Conservation (phyloP, 306 rosid species). For the Cicer arietinum region DNA sequence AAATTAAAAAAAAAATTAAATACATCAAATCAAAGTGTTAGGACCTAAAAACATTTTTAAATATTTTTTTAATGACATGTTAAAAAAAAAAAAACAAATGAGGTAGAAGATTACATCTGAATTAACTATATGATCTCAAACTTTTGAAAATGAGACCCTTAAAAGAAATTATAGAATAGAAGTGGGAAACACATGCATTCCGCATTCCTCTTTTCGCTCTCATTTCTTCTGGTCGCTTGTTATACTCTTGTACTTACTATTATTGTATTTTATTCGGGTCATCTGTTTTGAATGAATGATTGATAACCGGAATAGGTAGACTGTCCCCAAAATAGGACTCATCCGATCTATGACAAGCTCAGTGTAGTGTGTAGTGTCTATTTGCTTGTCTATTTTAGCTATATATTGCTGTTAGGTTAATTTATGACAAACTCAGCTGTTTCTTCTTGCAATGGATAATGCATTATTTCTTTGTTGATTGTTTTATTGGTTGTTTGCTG, state of each 20-base stretch:
- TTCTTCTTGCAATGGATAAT: constrained; percentile 2
- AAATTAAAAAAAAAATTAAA: too few species aligned
- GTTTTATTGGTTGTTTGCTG: constrained; percentile 35
- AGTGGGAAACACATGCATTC: background rate
- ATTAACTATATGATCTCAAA: too few species aligned
- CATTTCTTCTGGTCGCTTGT: background rate
- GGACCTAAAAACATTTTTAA: too few species aligned
- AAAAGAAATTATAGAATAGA: constrained; percentile 3
- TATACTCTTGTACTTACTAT: background rate
- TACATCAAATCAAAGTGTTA: too few species aligned
- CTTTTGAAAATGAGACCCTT: background rate
- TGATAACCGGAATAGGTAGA: background rate
- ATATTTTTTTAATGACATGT: too few species aligned
- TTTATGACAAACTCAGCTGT: background rate
- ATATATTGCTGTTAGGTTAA: background rate
- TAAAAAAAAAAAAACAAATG: too few species aligned
- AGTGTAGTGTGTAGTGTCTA: background rate
- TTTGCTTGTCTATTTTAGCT: constrained; percentile 22
- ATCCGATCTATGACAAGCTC: background rate
- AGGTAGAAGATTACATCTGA: too few species aligned
- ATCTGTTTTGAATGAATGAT: constrained; percentile 30
- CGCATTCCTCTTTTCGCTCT: background rate
- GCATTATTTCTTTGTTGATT: constrained; percentile 29
- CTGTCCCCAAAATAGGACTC: background rate
- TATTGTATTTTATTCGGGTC: constrained; percentile 3